Base-by-base conservation (phyloP, 257 asterid species). In the Cynanchum wilfordii region DNA sequence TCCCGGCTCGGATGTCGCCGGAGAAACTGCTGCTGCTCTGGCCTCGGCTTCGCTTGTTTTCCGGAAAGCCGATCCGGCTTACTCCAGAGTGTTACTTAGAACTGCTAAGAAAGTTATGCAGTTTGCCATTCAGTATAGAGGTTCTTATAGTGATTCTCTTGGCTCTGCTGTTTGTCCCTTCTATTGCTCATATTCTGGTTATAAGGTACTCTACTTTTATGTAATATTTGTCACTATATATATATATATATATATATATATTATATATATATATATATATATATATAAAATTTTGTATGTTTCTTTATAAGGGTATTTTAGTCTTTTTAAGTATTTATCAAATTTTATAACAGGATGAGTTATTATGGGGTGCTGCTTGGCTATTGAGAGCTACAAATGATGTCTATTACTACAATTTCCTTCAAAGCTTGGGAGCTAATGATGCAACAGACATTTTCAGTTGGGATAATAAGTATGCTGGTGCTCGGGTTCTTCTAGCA, bases 1-100 rank as follows among this genome's bases (percentile, higher is more conserved):
- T 71, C 98, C 97, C 0, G 98, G 98, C 8, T 89, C 98, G 0
- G 98, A 93, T 49, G 97, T 93, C 3, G 97, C 98, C 0, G 98
- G 84, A 5, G 98, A 93, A 76, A 93, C 96, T 2, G 97, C 98
- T 0, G 97, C 98, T 0, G 97, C 98, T 5, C 75, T 93, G 64
- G 98, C 98, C 0, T 88, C 98, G 0, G 98, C 98, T 7, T 90
- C 98, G 8, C 29, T 93, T 15, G 98, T 89, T 27, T 93, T 93
- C 73, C 79, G 88, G 38, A 80, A 63, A 33, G 86, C 70, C 7
- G 97, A 93, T 58, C 82, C 79, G 0, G n/a, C 3, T 2, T 93
- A 93, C 79, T 80, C 97, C 12, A 79, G 62, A 50, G 62, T 82
- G 77, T 80, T 93, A 0, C 11, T 93, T 59, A 72, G 64, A 4